These are phyloP conservation scores for Panaeolus cyanescens DNA, from an alignment of 768 basidiomycete species.

Conservation along the genomic window DNA sequence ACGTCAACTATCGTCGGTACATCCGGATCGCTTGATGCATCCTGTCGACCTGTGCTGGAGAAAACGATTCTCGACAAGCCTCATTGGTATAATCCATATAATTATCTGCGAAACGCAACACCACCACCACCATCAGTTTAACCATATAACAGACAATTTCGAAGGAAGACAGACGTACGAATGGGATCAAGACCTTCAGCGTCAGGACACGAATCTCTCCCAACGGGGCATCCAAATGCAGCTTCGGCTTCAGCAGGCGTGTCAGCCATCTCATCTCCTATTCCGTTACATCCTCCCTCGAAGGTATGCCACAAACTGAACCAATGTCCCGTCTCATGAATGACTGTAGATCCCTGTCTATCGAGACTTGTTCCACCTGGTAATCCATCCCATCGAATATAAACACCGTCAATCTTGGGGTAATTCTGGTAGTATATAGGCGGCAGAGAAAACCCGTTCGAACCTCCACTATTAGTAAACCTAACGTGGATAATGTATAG, in stretches of 20 bases:
- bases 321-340: slow-evolving; percentile 39
- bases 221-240: slow-evolving; percentile 32
- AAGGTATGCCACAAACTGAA: slow-evolving; percentile 39
- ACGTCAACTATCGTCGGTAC: neutral
- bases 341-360: slow-evolving; percentile 33
- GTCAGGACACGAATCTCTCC: slow-evolving; percentile 21
- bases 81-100: slow-evolving; percentile 37
- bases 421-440: slow-evolving; percentile 30
- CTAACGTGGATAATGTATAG: slow-evolving; percentile 18
- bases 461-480: slow-evolving; percentile 15
- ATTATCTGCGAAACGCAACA: slow-evolving; percentile 34
- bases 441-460: slow-evolving; percentile 38
- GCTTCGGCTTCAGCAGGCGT: slow-evolving; percentile 24
- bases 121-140: too few relatives aligned
- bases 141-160: neutral
- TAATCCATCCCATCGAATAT: slow-evolving; percentile 22
- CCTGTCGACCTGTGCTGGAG: slow-evolving; percentile 26
- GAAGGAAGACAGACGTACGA: slow-evolving; percentile 15
- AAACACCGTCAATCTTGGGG: slow-evolving; percentile 38
- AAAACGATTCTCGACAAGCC: slow-evolving; percentile 29
- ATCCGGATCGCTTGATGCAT: slow-evolving; percentile 7
- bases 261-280: slow-evolving; percentile 28
- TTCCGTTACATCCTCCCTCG: slow-evolving; percentile 23
- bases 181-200: slow-evolving; percentile 35
- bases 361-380: slow-evolving; percentile 29